Percentiles rank a stretch among this genome's conserved stretches.
These are phyloP conservation scores for Botrytis paeoniae DNA, from an alignment of 2,329 filamentous ascomycete genomes.

Conservation along the genomic window DNA sequence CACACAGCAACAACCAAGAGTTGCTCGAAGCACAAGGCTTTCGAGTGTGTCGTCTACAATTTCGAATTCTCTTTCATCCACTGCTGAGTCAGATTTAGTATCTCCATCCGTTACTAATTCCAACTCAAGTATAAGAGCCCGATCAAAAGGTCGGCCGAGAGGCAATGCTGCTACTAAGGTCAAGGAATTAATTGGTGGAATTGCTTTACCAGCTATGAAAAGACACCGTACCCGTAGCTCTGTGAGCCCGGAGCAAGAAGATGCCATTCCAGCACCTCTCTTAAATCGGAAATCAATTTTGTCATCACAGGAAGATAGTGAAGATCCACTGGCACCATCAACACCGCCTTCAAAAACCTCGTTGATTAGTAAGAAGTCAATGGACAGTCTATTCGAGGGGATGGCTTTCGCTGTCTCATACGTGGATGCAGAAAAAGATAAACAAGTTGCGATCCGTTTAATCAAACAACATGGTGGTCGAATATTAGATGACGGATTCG, in stretches of 20 bases:
- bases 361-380: constrained; percentile 1
- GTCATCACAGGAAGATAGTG: constrained; percentile 24
- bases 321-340: constrained; percentile 30
- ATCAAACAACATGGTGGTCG: constrained; percentile 71
- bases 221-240: background rate
- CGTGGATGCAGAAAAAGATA: constrained; percentile 51
- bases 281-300: constrained; percentile 29
- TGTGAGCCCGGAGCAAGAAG: background rate
- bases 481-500: constrained; percentile 72
- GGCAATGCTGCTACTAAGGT: background rate
- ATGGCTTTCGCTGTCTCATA: constrained; percentile 91
- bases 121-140: background rate
- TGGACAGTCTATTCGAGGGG: constrained; percentile 59
- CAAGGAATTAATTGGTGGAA: background rate
- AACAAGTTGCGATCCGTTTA: constrained; percentile 54
- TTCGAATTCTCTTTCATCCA: background rate
- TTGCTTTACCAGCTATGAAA: background rate
- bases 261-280: constrained; percentile 18
- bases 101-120: background rate
- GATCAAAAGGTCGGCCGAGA: background rate
- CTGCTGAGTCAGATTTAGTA: background rate
- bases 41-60: background rate
- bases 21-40: background rate
- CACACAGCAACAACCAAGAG: background rate
- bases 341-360: background rate